Base-by-base conservation (phyloP, 208 protist genomes). In the Wallacemonas rigidus region DNA sequence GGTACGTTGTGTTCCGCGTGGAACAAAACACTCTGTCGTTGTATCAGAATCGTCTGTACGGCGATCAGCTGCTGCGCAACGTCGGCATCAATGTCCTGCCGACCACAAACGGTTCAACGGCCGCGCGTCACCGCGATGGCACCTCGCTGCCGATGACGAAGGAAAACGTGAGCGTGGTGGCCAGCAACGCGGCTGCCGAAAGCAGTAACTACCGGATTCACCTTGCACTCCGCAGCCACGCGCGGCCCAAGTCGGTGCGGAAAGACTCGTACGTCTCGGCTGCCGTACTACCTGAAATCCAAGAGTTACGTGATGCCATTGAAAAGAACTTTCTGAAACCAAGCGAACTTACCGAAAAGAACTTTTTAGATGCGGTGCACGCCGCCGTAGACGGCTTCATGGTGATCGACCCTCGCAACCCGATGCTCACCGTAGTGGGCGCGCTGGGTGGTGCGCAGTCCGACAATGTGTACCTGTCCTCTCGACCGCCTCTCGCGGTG, bases 1-100 rank as follows among this genome's bases (percentile, higher is more conserved):
- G 89, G 2, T 79, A 80, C 58, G 74, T 87, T 15, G 82, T 90
- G 55, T 94, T 87, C 71, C 82, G 87, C 3, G 80, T 93, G 50
- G 87, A 94, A 63, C 71, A 82, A 63, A 88, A 86, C 67, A n/a
- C 81, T 45, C 67, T 86, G 11, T 78, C 81, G 14, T 71, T 87
- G 12, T 74, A 74, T 0, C 14, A 78, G 17, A 83, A 73, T 15
- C 38, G 76, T 12, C 74, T 76, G 7, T 47, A 79, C 17, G 76
- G 77, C 2, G 50, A 69, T 1, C 75, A 84, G 56, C 70, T 76
- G 67, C 72, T 89, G 36, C 76, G 72, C 54, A 76, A 83, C 67
- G 71, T 57, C 57, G 77, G 75, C 47, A 54, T 81, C 39, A 67
- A 68, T 17, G 60, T 38, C 11, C 48, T 71, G 17, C 9, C 53